Percentiles rank a stretch among this genome's conserved stretches.
Evolutionary conservation across 805 yeast species (phyloP).

Genomic region (Ogataea pini): DNA sequence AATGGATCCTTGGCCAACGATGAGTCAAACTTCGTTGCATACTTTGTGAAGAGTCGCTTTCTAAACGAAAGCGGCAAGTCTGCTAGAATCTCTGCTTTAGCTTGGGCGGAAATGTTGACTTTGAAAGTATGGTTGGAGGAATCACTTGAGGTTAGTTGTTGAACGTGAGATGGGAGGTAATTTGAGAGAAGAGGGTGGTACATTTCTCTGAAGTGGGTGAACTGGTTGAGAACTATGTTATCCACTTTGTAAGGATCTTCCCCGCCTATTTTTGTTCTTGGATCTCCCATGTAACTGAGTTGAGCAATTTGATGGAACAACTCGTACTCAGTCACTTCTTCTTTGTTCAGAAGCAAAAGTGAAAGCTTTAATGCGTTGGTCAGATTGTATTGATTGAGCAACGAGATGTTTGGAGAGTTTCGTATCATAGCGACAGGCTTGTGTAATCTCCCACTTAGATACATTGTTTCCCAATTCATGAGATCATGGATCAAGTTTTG

Average conservation of each 20-base stretch:
- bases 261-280: conserved; percentile 80
- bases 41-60: conserved; percentile 37
- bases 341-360: conserved; percentile 49
- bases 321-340: conserved; percentile 39
- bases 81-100: conserved; percentile 41
- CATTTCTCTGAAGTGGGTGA: conserved; percentile 62
- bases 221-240: conserved; percentile 83
- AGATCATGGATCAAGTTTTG: conserved; percentile 65
- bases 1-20: conserved; percentile 34
- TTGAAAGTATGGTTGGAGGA: conserved; percentile 22
- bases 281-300: conserved; percentile 87
- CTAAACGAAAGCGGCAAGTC: conserved; percentile 56
- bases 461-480: conserved; percentile 81
- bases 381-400: conserved; percentile 74
- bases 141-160: conserved; percentile 25
- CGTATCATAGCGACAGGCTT: conserved; percentile 83
- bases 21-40: conserved; percentile 21
- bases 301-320: conserved; percentile 77
- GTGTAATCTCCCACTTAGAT: conserved; percentile 89
- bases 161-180: conserved; percentile 38
- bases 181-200: conserved; percentile 65
- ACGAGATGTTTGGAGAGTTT: conserved; percentile 61
- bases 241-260: conserved; percentile 88
- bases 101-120: conserved; percentile 36
- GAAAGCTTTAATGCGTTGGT: conserved; percentile 75